phyloP scores from a whole-genome alignment of 495 filamentous ascomycete genomes.

The Trichoderma erinaceum region DNA sequence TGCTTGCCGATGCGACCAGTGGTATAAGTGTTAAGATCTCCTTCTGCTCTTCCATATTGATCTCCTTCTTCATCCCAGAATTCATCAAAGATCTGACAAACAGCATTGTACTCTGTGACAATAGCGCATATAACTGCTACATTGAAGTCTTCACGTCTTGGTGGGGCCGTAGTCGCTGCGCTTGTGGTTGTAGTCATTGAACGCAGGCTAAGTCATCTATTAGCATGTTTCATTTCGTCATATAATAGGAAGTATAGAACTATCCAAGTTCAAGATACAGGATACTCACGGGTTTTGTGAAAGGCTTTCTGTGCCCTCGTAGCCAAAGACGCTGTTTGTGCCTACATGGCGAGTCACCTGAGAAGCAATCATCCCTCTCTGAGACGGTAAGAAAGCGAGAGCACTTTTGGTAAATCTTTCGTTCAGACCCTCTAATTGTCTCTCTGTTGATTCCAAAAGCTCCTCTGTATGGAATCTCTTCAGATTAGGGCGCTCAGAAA shows the following conservation, averaged over 20 bases:
- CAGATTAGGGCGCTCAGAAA: background rate
- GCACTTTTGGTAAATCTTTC: background rate
- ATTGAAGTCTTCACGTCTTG: slow-evolving; percentile 20
- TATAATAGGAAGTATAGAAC: background rate
- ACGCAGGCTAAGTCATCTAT: background rate
- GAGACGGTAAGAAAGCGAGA: background rate
- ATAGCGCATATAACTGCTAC: slow-evolving; percentile 30
- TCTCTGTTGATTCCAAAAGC: background rate
- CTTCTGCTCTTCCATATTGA: slow-evolving; percentile 22
- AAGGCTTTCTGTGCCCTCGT: background rate
- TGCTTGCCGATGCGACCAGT: slow-evolving; percentile 32
- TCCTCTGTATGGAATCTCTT: background rate
- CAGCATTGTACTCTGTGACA: slow-evolving; percentile 28
- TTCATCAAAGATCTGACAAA: slow-evolving; percentile 28
- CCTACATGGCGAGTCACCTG: background rate
- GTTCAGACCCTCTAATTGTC: background rate
- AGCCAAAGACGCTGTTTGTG: background rate
- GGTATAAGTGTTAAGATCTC: slow-evolving; percentile 32
- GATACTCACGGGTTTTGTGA: background rate
- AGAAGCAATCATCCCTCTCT: background rate
- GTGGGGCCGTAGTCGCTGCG: background rate
- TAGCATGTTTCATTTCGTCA: background rate
- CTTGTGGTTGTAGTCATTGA: background rate
- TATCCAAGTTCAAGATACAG: background rate
- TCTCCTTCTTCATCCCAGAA: slow-evolving; percentile 26